Percentiles rank a stretch among this genome's conserved stretches.
Conservation (phyloP, 345 rosid species). For the Eucalyptus tenuipes region DNA sequence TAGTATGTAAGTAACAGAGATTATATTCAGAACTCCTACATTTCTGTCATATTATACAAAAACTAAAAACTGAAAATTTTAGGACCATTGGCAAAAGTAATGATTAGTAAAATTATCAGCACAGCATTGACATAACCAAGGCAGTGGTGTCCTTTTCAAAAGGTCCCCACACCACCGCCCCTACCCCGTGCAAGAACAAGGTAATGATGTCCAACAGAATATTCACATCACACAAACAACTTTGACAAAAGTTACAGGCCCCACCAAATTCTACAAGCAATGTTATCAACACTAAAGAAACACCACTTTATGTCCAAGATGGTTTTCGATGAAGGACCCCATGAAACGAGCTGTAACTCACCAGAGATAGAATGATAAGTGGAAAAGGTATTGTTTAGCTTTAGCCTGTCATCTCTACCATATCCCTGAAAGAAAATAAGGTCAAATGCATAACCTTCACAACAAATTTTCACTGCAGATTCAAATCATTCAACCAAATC, state of each 20-base stretch:
- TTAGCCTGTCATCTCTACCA: slow-evolving; percentile 48
- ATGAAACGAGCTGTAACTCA: slow-evolving; percentile 9
- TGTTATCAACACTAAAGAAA: not conserved
- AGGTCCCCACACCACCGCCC: not conserved
- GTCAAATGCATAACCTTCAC: not conserved
- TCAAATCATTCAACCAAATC: not conserved
- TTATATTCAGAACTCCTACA: not conserved
- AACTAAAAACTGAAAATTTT: not conserved
- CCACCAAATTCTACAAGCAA: not conserved
- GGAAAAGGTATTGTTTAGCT: slow-evolving; percentile 30
- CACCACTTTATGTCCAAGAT: not conserved
- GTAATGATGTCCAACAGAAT: not conserved
- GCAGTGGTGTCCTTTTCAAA: not conserved
- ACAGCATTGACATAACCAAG: not conserved
- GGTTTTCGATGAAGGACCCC: not conserved
- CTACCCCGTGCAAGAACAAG: not conserved
- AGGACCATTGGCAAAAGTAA: not conserved
- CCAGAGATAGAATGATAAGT: slow-evolving; percentile 57
- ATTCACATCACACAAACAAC: not conserved
- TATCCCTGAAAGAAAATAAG: slow-evolving; percentile 37
- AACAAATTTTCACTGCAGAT: not conserved
- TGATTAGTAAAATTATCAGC: not conserved
- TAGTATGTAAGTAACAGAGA: not conserved
- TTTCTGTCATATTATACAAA: not conserved
- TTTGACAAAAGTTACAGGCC: not conserved